Base-by-base conservation (phyloP, 257 asterid species). In the Fraxinus excelsior region DNA sequence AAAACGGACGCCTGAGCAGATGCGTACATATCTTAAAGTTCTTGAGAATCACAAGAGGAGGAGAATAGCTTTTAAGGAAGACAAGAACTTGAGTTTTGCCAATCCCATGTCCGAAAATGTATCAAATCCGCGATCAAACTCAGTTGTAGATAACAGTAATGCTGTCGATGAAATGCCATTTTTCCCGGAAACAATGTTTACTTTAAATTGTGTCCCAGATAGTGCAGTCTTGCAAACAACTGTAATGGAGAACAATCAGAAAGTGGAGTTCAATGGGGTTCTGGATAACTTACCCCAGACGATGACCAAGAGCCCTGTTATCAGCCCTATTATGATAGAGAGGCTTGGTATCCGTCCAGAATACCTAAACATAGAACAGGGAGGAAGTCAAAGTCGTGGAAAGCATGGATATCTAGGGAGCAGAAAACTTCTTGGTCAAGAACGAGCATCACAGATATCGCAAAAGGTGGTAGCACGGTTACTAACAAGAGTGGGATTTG, bases 331-430 rank as follows among this genome's bases (percentile, higher is more conserved):
- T 74, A 91, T 95, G 98, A 95, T 95, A 71, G 99, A 95, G 93
- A 87, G 99, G 87, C 97, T 95, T 72, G 99, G 97, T 76, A 92
- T 94, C 83, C 88, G 89, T 80, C 90, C 97, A 46, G 97, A 92
- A 79, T 92, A 88, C 82, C 97, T 91, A 64, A 93, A 84, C 87
- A 90, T 90, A 91, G 97, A 93, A 84, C 92, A 89, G 70, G 89
- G 76, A 26, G 81, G 96, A 77, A 85, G 79, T 82, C 96, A 85
- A 86, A 74, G 76, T 72, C 88, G 80, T 73, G 96, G 97, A 75
- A 92, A 82, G 85, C 85, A 72, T 83, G 94, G 90, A 65, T 75
- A 78, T 82, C 91, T 83, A 80, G 88, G 90, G 75, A 86, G 79
- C 81, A 83, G 78, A 86, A 90, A 88, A 79, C 78, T 86, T 84